Percentiles rank a stretch among this genome's conserved stretches.
Conservation (phyloP, 2,329 filamentous ascomycete species). For the Diatrype stigma region DNA sequence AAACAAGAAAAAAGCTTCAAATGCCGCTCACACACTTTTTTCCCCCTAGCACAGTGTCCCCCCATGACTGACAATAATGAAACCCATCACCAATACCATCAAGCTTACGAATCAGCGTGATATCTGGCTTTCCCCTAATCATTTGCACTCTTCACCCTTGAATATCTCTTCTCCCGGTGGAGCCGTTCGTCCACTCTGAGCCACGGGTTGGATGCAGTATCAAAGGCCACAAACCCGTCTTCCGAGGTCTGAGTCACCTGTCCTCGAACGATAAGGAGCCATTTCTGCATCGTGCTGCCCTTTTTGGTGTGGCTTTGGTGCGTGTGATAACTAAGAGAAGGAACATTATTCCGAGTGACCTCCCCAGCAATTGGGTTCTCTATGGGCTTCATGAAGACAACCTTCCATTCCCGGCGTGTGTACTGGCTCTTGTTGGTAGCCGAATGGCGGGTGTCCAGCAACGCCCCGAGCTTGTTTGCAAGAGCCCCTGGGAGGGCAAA, state of each 20-base stretch:
- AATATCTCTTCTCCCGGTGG: background rate
- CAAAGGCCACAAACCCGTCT: slow-evolving; percentile 10
- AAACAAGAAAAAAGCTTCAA: no score
- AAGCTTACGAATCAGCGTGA: no score
- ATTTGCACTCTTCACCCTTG: background rate
- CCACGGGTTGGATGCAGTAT: slow-evolving; percentile 14
- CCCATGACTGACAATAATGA: no score
- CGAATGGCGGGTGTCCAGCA: slow-evolving; percentile 14
- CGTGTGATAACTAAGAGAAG: no score
- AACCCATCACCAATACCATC: no score
- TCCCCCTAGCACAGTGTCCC: no score
- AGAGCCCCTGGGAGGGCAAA: slow-evolving; percentile 11
- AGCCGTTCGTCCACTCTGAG: slow-evolving; percentile 4
- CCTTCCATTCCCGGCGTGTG: slow-evolving; percentile 15
- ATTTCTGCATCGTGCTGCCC: slow-evolving; percentile 12
- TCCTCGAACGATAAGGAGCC: slow-evolving; percentile 14
- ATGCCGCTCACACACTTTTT: no score
- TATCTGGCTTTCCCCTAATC: background rate
- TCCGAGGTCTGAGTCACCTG: slow-evolving; percentile 9
- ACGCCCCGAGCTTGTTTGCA: slow-evolving; percentile 12
- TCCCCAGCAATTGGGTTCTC: slow-evolving; percentile 6
- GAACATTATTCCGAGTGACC: background rate
- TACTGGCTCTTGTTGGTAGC: slow-evolving; percentile 15
- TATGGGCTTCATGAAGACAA: slow-evolving; percentile 8
- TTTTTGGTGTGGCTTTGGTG: background rate